Percentiles rank a stretch among this genome's conserved stretches.
Conservation (phyloP, 106 monocot genomes). For the Iris macrosiphon region DNA sequence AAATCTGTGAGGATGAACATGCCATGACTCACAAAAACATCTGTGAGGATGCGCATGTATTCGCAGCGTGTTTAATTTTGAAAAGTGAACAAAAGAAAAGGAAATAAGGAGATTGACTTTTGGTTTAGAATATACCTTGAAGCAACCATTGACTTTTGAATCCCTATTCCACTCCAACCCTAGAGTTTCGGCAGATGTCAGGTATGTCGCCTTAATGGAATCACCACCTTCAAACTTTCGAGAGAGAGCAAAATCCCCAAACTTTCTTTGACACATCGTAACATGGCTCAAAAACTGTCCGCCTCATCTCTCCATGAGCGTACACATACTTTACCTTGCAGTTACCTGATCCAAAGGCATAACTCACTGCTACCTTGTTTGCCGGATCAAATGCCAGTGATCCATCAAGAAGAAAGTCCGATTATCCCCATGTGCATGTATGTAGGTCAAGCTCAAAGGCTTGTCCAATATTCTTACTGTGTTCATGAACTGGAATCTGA, state of each 20-base stretch:
- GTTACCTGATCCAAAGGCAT: constrained; percentile 31
- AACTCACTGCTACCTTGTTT: constrained; percentile 60
- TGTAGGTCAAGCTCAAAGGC: constrained; percentile 61
- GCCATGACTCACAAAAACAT: too few relatives aligned
- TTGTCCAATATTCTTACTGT: constrained; percentile 37
- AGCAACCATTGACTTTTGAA: constrained; percentile 59
- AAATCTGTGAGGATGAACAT: too few relatives aligned
- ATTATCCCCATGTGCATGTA: constrained; percentile 31
- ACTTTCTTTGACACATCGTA: constrained; percentile 54
- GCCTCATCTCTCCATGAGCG: constrained; percentile 42
- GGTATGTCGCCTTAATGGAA: constrained; percentile 48
- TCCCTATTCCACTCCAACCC: constrained; percentile 70
- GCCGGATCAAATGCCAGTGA: constrained; percentile 48
- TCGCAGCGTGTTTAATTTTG: too few relatives aligned
- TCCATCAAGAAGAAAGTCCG: constrained; percentile 52
- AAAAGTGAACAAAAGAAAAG: too few relatives aligned
- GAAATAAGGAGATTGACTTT: too few relatives aligned
- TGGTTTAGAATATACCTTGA: constrained; percentile 43
- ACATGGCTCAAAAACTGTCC: constrained; percentile 56
- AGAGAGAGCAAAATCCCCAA: constrained; percentile 63
- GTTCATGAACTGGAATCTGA: constrained; percentile 86
- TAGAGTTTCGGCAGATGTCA: constrained; percentile 47
- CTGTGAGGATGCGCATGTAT: too few relatives aligned
- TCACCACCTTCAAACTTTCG: constrained; percentile 52
- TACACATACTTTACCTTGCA: constrained; percentile 68